Evolutionary conservation across 2,329 filamentous ascomycete species (phyloP).

Genomic region (Epichloe bromicola): DNA sequence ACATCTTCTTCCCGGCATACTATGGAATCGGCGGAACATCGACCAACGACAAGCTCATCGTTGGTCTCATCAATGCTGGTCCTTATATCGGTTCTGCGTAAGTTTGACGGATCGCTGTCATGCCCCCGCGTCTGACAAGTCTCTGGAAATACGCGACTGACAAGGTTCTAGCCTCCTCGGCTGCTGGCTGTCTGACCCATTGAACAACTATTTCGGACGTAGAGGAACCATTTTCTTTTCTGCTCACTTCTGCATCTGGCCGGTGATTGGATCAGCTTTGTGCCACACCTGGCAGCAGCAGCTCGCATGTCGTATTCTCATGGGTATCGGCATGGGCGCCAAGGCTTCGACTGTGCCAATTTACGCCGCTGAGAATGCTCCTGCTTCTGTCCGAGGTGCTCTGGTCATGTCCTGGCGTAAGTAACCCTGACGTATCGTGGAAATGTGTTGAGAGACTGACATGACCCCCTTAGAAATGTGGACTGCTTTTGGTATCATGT

Average conservation of each 20-base stretch:
- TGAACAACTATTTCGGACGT: slow-evolving; percentile 33
- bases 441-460: background rate
- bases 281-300: slow-evolving; percentile 54
- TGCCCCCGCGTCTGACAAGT: background rate
- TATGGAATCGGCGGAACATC: slow-evolving; percentile 23
- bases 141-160: slow-evolving; percentile 3
- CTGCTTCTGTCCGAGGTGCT: slow-evolving; percentile 55
- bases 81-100: slow-evolving; percentile 34
- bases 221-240: slow-evolving; percentile 52
- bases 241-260: slow-evolving; percentile 55
- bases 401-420: slow-evolving; percentile 66
- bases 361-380: slow-evolving; percentile 61
- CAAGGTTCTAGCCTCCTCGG: slow-evolving; percentile 26
- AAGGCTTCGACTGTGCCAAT: slow-evolving; percentile 57
- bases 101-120: slow-evolving; percentile 6
- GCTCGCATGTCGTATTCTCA: slow-evolving; percentile 50
- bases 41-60: slow-evolving; percentile 29
- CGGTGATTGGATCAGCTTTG: slow-evolving; percentile 51
- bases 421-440: background rate
- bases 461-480: slow-evolving; percentile 38
- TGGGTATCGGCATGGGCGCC: slow-evolving; percentile 57
- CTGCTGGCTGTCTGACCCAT: slow-evolving; percentile 54
- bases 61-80: slow-evolving; percentile 54
- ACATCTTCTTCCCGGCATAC: slow-evolving; percentile 42
- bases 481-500: slow-evolving; percentile 40